Evolutionary conservation across 768 basidiomycete species (phyloP).

Genomic region (Xerocomus spinulosus): DNA sequence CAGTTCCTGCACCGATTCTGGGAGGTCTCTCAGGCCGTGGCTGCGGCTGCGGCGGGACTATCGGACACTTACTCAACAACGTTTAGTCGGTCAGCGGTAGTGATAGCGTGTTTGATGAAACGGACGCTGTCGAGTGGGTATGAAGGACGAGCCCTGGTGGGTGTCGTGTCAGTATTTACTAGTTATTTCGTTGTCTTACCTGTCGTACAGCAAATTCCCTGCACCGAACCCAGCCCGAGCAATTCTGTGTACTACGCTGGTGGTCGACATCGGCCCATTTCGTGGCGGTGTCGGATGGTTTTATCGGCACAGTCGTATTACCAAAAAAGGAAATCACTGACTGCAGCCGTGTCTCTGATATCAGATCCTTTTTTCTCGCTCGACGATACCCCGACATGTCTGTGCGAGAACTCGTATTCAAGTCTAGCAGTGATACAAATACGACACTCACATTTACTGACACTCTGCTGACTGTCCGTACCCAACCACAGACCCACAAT

Average conservation of each 20-base stretch:
- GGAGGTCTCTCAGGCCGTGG: not conserved
- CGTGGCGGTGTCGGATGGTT: too few species aligned
- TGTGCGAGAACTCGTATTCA: constrained; percentile 19
- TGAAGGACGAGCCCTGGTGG: constrained; percentile 62
- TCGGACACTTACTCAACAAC: constrained; percentile 58
- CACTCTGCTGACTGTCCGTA: constrained; percentile 24
- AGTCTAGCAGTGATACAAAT: constrained; percentile 5
- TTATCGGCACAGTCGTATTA: too few species aligned
- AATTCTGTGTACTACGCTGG: constrained; percentile 63
- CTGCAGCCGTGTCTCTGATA: not conserved
- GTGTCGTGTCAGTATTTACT: not conserved
- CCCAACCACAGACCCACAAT: constrained; percentile 9
- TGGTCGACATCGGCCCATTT: too few species aligned
- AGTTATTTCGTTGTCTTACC: constrained; percentile 39
- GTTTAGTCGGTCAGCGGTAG: constrained; percentile 42
- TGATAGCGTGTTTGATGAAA: constrained; percentile 51
- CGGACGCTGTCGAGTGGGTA: constrained; percentile 65
- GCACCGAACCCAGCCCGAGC: constrained; percentile 72
- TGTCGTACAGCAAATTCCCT: constrained; percentile 80
- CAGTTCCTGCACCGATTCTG: constrained; percentile 82
- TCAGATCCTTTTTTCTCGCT: too few species aligned
- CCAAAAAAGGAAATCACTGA: not conserved
- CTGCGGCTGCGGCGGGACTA: constrained; percentile 1
- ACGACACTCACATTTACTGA: constrained; percentile 27
- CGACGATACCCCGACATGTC: constrained; percentile 18